Percentiles rank a stretch among this genome's conserved stretches.
These are phyloP conservation scores for Cenchrus fungigraminus DNA, from an alignment of 176 grass and related monocot genomes.

Conservation along the genomic window DNA sequence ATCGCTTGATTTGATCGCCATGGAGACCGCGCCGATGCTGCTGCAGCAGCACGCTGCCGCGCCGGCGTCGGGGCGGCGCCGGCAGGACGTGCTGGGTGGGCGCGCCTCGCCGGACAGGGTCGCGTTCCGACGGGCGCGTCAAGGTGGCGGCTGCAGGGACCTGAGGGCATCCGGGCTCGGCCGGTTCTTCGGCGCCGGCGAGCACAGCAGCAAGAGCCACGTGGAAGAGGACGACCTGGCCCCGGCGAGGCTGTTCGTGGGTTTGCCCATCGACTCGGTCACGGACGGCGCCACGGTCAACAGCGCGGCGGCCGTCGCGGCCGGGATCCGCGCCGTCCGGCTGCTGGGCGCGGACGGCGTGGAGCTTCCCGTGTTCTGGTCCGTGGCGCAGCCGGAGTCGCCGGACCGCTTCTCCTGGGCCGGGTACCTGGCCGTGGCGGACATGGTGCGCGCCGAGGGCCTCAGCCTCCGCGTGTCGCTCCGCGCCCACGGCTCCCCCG, in stretches of 20 bases:
- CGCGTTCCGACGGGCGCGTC: neutral
- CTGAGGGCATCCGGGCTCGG: constrained; percentile 21
- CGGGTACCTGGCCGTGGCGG: constrained; percentile 57
- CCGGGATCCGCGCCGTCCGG: constrained; percentile 69
- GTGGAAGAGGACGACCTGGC: constrained; percentile 40
- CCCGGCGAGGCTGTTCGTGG: constrained; percentile 63
- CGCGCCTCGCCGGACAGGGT: constrained; percentile 1
- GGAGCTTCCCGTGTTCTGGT: constrained; percentile 89
- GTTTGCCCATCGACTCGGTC: constrained; percentile 71
- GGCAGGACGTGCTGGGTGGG: neutral
- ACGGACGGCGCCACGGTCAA: constrained; percentile 53
- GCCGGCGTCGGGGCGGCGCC: constrained; percentile 16
- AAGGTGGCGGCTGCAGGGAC: neutral
- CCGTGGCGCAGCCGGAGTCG: constrained; percentile 61
- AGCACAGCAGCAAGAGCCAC: constrained; percentile 17
- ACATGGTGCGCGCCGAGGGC: constrained; percentile 71
- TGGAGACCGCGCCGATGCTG: constrained; percentile 10
- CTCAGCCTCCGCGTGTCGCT: constrained; percentile 76
- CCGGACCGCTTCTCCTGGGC: constrained; percentile 59
- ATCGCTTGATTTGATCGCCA: neutral
- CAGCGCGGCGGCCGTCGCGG: constrained; percentile 55
- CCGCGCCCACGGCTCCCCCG: constrained; percentile 48
- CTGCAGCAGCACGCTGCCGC: neutral
- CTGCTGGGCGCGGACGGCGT: constrained; percentile 81
- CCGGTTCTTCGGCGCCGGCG: constrained; percentile 43